Evolutionary conservation across 1,139 yeast genomes (phyloP).

Genomic region (Candida tropicalis): DNA sequence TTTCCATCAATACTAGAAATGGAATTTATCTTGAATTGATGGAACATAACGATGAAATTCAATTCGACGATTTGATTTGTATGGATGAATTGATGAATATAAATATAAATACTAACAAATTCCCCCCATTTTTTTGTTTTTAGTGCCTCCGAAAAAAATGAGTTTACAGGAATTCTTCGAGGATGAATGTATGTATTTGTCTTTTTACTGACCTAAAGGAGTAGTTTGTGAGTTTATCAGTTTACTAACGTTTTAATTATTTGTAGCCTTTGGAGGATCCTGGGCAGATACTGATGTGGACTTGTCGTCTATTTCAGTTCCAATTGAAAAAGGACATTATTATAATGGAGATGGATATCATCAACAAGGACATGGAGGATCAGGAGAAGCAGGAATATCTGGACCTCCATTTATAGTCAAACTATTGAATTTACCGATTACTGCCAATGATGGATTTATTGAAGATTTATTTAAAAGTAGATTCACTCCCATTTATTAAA

Average conservation of each 20-base stretch:
- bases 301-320: conserved; percentile 63
- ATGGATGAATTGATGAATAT: background rate
- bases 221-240: too few species aligned
- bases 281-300: conserved; percentile 84
- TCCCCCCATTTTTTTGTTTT: background rate
- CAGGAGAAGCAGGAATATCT: conserved; percentile 21
- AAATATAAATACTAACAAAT: conserved; percentile 5
- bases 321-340: conserved; percentile 38
- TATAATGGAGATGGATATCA: conserved; percentile 16
- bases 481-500: conserved; percentile 41
- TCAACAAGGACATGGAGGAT: conserved; percentile 13
- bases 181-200: conserved; percentile 49
- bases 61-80: background rate
- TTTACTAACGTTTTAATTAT: too few species aligned
- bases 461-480: conserved; percentile 48
- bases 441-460: conserved; percentile 39
- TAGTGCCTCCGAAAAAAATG: conserved; percentile 49
- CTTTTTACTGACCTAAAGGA: too few species aligned
- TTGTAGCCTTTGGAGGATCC: conserved; percentile 54
- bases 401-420: conserved; percentile 65
- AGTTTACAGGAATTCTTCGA: conserved; percentile 54
- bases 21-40: too few species aligned
- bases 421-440: conserved; percentile 50
- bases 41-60: too few species aligned
- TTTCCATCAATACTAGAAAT: too few species aligned